These are phyloP conservation scores for Mycena filopes DNA, from an alignment of 768 basidiomycete species.

Conservation along the genomic window DNA sequence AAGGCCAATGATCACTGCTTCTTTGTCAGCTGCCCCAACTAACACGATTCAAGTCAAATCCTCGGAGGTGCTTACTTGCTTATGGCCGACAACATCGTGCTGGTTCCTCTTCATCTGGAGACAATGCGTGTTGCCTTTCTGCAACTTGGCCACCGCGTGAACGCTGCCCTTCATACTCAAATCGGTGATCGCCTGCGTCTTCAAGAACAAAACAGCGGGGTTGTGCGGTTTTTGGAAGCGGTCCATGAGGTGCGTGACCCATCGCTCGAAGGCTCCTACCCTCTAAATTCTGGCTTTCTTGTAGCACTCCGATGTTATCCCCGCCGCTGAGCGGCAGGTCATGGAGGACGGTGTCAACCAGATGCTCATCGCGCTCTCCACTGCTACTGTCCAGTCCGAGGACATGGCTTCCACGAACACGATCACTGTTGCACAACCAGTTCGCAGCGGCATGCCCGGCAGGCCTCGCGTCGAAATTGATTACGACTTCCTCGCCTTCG, in stretches of 20 bases:
- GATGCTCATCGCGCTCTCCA: constrained; percentile 28
- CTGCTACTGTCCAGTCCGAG: constrained; percentile 9
- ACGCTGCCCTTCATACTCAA: constrained; percentile 25
- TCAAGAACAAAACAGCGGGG: constrained; percentile 17
- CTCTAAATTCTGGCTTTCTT: neutral
- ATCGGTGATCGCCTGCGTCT: constrained; percentile 23
- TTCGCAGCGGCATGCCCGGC: constrained; percentile 32
- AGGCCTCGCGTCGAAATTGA: constrained; percentile 41
- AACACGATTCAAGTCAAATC: no score
- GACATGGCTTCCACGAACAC: constrained; percentile 22
- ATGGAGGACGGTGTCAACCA: constrained; percentile 19
- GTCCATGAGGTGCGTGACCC: constrained; percentile 11
- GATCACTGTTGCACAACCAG: neutral
- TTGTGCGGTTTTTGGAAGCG: constrained; percentile 4
- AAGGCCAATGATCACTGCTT: neutral
- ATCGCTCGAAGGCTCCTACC: neutral
- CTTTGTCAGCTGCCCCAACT: neutral
- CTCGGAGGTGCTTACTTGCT: no score
- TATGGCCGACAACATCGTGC: neutral
- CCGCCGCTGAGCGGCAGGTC: constrained; percentile 19
- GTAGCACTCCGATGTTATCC: constrained; percentile 23
- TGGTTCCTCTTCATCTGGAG: constrained; percentile 22
- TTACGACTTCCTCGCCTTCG: constrained; percentile 32
- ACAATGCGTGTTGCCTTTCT: constrained; percentile 36
- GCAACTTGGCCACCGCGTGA: constrained; percentile 26